phyloP scores from a whole-genome alignment of 2,329 filamentous ascomycete species.

The Elsinoe arachidis region DNA sequence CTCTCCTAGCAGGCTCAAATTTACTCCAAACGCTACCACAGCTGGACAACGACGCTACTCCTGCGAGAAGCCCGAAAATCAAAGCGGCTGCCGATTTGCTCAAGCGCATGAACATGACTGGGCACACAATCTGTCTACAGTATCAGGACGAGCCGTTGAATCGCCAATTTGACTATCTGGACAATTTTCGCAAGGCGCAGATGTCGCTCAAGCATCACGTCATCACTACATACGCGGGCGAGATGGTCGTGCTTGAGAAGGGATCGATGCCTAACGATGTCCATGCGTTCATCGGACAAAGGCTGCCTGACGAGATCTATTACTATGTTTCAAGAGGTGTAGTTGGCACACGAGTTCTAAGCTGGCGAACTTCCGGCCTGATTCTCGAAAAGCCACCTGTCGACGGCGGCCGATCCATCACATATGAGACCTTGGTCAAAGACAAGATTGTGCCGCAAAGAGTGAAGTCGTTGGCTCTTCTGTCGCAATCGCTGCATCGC shows the following conservation, averaged over 20 bases:
- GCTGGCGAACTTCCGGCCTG: slow-evolving; percentile 72
- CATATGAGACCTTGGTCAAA: slow-evolving; percentile 73
- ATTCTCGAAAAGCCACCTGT: slow-evolving; percentile 74
- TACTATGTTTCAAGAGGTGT: slow-evolving; percentile 81
- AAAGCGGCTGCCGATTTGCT: slow-evolving; percentile 72
- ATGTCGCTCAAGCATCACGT: slow-evolving; percentile 84
- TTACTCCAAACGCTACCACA: slow-evolving; percentile 74
- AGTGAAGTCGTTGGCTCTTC: slow-evolving; percentile 65
- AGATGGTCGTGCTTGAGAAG: slow-evolving; percentile 63
- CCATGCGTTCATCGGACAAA: slow-evolving; percentile 82
- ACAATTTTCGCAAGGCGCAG: slow-evolving; percentile 77
- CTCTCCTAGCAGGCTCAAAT: slow-evolving; percentile 72
- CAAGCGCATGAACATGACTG: slow-evolving; percentile 55
- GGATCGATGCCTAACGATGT: slow-evolving; percentile 72
- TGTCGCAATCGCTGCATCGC: slow-evolving; percentile 71
- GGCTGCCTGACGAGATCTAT: slow-evolving; percentile 81
- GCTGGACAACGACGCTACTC: slow-evolving; percentile 42
- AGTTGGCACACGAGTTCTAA: slow-evolving; percentile 68
- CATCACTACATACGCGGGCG: slow-evolving; percentile 67
- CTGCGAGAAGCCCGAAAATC: slow-evolving; percentile 43
- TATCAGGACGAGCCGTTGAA: slow-evolving; percentile 71
- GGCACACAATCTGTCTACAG: slow-evolving; percentile 59
- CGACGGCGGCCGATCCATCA: slow-evolving; percentile 68
- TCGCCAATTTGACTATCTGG: slow-evolving; percentile 66
- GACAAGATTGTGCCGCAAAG: slow-evolving; percentile 65